Evolutionary conservation across 345 rosid genomes (phyloP).

Genomic region (Populus nigra): DNA sequence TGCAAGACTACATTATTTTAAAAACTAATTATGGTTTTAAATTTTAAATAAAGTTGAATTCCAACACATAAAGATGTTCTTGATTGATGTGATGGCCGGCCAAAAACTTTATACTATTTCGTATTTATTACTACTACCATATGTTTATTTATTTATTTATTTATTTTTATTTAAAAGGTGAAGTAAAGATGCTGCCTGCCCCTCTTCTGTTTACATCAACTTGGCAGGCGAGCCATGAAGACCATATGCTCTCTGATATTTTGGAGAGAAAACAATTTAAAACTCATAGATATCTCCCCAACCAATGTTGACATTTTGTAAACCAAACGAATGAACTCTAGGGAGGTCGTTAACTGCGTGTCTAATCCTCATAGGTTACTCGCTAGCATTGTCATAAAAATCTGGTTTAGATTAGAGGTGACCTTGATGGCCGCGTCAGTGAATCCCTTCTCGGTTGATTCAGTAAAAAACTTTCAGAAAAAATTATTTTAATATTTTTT

Average conservation of each 20-base stretch:
- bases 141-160: no score
- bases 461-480: no score
- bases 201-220: not conserved
- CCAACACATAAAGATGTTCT: not conserved
- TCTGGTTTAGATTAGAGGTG: no score
- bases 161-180: not conserved
- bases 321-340: not conserved
- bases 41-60: slow-evolving; percentile 11
- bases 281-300: not conserved
- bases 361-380: no score
- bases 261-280: not conserved
- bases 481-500: no score
- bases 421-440: no score
- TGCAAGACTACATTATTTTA: not conserved
- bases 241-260: slow-evolving; percentile 19
- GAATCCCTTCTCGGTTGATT: accelerated
- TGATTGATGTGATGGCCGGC: slow-evolving; percentile 26
- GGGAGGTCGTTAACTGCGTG: not conserved
- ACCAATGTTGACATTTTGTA: not conserved
- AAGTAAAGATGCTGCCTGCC: not conserved
- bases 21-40: not conserved
- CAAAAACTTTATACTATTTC: not conserved
- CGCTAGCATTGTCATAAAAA: no score
- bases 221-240: not conserved
- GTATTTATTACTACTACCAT: not conserved